Percentiles rank a stretch among this genome's conserved stretches.
Conservation (phyloP, 345 rosid species). For the Syzygium oleosum region DNA sequence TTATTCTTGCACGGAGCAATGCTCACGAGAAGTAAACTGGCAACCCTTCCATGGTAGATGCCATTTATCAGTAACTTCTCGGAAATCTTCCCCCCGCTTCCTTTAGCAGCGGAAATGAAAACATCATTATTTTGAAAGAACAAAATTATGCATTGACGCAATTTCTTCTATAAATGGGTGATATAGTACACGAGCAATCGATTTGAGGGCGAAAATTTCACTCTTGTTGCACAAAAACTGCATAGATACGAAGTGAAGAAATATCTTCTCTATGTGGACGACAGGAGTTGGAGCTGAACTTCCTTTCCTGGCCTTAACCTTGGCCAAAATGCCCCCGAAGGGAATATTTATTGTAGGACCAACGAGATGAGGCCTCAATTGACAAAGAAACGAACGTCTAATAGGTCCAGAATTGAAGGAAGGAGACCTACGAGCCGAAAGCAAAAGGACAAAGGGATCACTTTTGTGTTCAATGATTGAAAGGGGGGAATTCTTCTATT, state of each 20-base stretch:
- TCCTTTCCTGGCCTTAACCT: background rate
- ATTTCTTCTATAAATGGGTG: background rate
- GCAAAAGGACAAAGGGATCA: constrained; percentile 11
- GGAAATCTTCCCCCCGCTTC: background rate
- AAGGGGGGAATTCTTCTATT: background rate
- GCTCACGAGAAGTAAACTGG: background rate
- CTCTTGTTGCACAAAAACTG: background rate
- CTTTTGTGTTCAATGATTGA: constrained; percentile 2
- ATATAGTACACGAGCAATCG: background rate
- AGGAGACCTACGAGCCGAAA: background rate
- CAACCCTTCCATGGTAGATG: background rate
- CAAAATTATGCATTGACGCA: background rate
- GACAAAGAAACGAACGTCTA: background rate
- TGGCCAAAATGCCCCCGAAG: background rate
- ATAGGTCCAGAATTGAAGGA: background rate
- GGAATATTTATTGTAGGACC: background rate
- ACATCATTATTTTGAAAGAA: background rate
- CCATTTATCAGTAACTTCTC: background rate
- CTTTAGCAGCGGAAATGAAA: background rate
- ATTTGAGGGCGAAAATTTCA: background rate
- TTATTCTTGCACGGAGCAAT: background rate
- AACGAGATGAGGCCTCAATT: background rate
- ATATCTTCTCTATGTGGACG: background rate
- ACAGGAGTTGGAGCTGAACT: background rate
- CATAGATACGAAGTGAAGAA: background rate